Evolutionary conservation across 768 basidiomycete species (phyloP).

Genomic region (Lactarius vividus): DNA sequence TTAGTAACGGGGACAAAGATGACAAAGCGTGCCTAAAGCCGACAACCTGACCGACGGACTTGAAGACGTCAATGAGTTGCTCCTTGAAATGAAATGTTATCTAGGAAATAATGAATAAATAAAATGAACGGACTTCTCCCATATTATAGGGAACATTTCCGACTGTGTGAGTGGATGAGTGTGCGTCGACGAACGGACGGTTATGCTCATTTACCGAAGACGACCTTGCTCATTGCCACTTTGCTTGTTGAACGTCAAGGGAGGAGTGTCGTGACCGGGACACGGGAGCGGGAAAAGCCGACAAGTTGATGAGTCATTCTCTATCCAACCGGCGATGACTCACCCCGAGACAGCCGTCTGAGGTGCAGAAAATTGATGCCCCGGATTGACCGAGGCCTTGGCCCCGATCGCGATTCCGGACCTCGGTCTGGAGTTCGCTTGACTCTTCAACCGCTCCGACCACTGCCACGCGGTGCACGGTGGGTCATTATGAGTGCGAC

Average conservation of each 20-base stretch:
- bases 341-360: neutral
- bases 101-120: neutral
- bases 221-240: conserved; percentile 60
- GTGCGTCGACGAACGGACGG: neutral
- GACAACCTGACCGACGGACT: conserved; percentile 81
- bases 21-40: conserved; percentile 67
- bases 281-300: neutral
- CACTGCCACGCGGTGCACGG: neutral
- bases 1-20: neutral
- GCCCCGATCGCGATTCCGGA: neutral
- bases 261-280: neutral
- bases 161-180: conserved; percentile 41
- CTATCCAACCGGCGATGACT: neutral
- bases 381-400: neutral
- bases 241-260: neutral
- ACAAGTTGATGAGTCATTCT: neutral
- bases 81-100: conserved; percentile 43
- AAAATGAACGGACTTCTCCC: conserved; percentile 54
- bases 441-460: neutral
- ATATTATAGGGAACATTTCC: conserved; percentile 91
- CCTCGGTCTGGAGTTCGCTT: neutral
- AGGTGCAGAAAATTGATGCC: no score
- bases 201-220: conserved; percentile 50
- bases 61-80: conserved; percentile 84
- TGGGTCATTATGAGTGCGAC: neutral